phyloP scores from a whole-genome alignment of 176 grass and related monocot genomes.

The Pontederia crassipes region DNA sequence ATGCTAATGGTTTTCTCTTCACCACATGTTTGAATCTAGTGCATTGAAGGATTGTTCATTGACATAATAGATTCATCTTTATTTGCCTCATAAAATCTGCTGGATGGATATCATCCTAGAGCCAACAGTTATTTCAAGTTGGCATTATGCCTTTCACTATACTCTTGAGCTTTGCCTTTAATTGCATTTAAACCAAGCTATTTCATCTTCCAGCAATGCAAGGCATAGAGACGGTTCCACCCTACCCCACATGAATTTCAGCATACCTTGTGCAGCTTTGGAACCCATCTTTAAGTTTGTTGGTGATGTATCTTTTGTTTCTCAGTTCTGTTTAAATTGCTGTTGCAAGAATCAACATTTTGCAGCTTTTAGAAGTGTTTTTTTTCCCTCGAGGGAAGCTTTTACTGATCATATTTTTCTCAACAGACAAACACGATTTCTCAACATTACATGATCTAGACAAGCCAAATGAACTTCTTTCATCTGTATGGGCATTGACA shows the following conservation, averaged over 20 bases:
- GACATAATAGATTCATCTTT: no score
- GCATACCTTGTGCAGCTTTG: constrained; percentile 73
- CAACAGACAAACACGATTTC: constrained; percentile 32
- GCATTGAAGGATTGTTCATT: no score
- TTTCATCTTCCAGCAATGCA: constrained; percentile 61
- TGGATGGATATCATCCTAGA: no score
- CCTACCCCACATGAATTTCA: constrained; percentile 90
- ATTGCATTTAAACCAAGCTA: not conserved
- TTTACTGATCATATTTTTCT: constrained; percentile 14
- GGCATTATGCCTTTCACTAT: not conserved
- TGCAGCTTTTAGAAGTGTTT: constrained; percentile 5
- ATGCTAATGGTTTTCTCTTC: no score
- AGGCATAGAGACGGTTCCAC: constrained; percentile 81
- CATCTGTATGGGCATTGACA: constrained; percentile 62
- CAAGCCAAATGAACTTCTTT: constrained; percentile 60
- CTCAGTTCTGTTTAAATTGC: not conserved
- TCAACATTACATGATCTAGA: constrained; percentile 48
- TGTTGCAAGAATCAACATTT: not conserved
- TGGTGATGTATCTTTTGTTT: constrained; percentile 27
- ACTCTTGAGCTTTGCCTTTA: not conserved
- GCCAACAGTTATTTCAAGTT: no score
- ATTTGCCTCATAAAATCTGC: no score
- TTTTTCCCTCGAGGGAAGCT: no score
- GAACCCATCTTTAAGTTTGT: constrained; percentile 55
- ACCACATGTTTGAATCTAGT: no score